Evolutionary conservation across 2,329 filamentous ascomycete genomes (phyloP), one percentile per base, ranked within the genome.

Genomic region (Clonostachys rosea): DNA sequence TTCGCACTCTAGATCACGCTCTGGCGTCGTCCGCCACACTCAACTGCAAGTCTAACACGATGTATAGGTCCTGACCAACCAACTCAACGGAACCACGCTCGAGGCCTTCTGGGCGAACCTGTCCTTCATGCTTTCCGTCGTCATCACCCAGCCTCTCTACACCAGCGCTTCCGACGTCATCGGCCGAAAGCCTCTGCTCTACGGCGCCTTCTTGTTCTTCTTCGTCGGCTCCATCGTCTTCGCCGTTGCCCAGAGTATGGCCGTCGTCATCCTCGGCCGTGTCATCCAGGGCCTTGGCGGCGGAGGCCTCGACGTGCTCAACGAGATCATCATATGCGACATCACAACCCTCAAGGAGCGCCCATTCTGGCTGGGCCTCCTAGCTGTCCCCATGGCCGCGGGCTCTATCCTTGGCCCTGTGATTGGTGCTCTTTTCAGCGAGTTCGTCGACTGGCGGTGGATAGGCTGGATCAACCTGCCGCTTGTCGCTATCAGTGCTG

Each of bases 101-200:
- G 71, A 87, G 62, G 81, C 83, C 0, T 88, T 88, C 57, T 89
- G 84, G 86, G 77, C 82, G 4, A 84, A 83, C 2, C 87, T 84
- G 4, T 81, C 82, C 14, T 89, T 86, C 54, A 69, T 89, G 5
- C 74, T 89, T 5, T 79, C 81, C 6, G 81, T 78, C 47, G 81
- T 83, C 5, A 75, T 82, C 24, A 73, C 78, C 42, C 76, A 83
- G 55, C 80, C 79, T 6, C 58, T 63, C 6, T 54, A 68, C 17
- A 59, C 65, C 9, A 59, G 57, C 2, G 47, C 67, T 7, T 67
- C 63, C 44, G 58, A 59, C 46, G 60, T 62, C 10, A 58, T 68
- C 39, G 66, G 66, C 4, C 57, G 65, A 9, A 67, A 67, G 47
- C 33, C 36, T 10, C 42, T 44, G 4, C 49, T 69, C 40, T 62